These are phyloP conservation scores for Xanthoceras sorbifolium DNA, from an alignment of 345 rosid genomes.

Conservation along the genomic window DNA sequence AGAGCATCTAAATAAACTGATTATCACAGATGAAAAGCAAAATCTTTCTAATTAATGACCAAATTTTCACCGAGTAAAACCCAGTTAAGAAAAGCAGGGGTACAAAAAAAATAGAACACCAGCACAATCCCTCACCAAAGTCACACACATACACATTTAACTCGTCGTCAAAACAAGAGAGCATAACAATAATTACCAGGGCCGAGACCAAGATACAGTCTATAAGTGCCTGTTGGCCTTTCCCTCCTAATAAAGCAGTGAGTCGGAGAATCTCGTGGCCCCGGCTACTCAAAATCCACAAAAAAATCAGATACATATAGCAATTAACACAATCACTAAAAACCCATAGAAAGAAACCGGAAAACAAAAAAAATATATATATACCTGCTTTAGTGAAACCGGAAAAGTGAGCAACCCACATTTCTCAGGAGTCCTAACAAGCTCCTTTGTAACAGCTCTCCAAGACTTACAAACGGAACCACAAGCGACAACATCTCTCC, in stretches of 20 bases:
- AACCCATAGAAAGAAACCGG: not conserved
- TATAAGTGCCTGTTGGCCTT: constrained; percentile 63
- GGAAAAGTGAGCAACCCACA: constrained; percentile 85
- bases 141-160: too few species aligned
- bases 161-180: not conserved
- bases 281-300: constrained; percentile 57
- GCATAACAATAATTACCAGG: constrained; percentile 56
- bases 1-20: not conserved
- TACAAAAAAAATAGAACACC: too few species aligned
- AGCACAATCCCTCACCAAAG: too few species aligned
- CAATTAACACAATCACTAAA: not conserved
- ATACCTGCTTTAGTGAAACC: constrained; percentile 78
- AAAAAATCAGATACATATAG: not conserved
- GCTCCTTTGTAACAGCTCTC: constrained; percentile 70
- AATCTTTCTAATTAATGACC: not conserved
- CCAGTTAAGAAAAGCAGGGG: not conserved
- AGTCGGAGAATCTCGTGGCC: constrained; percentile 77
- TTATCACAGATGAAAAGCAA: not conserved
- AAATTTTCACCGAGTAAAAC: not conserved
- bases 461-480: constrained; percentile 86
- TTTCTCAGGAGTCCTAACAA: constrained; percentile 64
- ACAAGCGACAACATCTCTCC: constrained; percentile 83
- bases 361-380: not conserved
- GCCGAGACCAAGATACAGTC: constrained; percentile 73
- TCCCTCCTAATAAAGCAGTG: constrained; percentile 91